Evolutionary conservation across 192 early-diverging fungal genomes (phyloP), one percentile per base, ranked within the genome.

Genomic region (Physocladia obscura): DNA sequence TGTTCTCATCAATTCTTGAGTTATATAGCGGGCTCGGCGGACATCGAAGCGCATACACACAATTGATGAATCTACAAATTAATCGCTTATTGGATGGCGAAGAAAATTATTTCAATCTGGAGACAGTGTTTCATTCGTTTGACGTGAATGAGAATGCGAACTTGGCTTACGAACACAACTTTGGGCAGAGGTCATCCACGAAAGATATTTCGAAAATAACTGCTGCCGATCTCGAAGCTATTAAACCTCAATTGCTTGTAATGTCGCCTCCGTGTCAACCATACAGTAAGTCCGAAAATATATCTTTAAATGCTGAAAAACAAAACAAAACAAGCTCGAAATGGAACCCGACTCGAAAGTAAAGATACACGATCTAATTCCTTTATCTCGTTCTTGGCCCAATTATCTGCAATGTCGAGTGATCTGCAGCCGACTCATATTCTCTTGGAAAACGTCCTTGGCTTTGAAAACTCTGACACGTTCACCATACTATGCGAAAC

Each of bases 111-210:
- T 65, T 86, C 22, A 17, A n/a, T 22, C 48, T 21, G 26, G 21
- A 35, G 24, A 30, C 13, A 3, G 84, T 93, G 29, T 71, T 91
- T 1, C 86, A 83, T 31, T 88, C 93, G 1, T 95, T 94, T 70
- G 94, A 97, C 76, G 90, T 97, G 48, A 97, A 95, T 74, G 85
- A 82, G 1, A 84, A 89, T 21, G 94, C 93, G n/a, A 97, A 97
- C 77, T 4, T 13, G 2, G 50, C 34, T 26, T 81, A 81, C 54
- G 39, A 48, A n/a, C 49, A 47, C 59, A 81, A 81, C 68, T 78
- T 76, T 57, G 39, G 37, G 2, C 6, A 73, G 11, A 74, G 74
- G 6, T 67, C 70, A 3, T 52, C 57, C 26, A 51, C 17, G 2
- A 44, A n/a, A 8, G 70, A 72, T 36, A 72, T 72, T 30, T 32